phyloP scores from a whole-genome alignment of 257 asterid species.

The Solanum medicagineum region DNA sequence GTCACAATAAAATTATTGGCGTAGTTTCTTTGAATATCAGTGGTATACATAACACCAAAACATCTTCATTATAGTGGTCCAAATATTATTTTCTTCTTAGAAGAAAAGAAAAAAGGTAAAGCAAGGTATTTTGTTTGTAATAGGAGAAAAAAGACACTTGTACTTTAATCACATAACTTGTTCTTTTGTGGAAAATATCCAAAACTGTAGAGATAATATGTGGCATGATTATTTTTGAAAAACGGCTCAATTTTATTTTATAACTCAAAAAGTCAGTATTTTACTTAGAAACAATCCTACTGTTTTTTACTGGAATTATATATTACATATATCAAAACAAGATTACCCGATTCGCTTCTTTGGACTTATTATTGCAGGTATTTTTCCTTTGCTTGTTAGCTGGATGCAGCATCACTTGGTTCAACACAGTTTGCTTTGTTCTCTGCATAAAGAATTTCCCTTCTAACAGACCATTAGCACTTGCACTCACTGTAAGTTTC shows the following conservation, averaged over 20 bases:
- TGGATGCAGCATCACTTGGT: constrained; percentile 93
- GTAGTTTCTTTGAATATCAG: not conserved
- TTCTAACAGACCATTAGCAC: constrained; percentile 59
- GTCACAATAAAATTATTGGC: not conserved
- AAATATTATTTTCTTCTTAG: not conserved
- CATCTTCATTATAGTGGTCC: not conserved
- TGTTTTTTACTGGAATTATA: too few relatives aligned
- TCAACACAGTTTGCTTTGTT: constrained; percentile 83
- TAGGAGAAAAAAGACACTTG: not conserved
- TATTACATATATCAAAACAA: not conserved
- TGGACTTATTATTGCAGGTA: constrained; percentile 29
- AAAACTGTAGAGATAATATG: too few relatives aligned
- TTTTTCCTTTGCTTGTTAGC: constrained; percentile 65
- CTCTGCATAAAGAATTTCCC: constrained; percentile 86
- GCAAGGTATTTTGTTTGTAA: not conserved
- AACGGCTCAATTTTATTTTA: too few relatives aligned
- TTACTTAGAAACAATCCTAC: too few relatives aligned
- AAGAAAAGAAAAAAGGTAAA: not conserved
- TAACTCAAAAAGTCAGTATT: too few relatives aligned
- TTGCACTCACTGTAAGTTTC: constrained; percentile 75
- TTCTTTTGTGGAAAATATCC: not conserved
- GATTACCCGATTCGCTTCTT: too few relatives aligned
- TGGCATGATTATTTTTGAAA: too few relatives aligned
- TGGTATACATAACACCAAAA: not conserved
- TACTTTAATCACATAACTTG: not conserved